Evolutionary conservation across 2,329 filamentous ascomycete genomes (phyloP).

Genomic region (Blumeriella jaapii): DNA sequence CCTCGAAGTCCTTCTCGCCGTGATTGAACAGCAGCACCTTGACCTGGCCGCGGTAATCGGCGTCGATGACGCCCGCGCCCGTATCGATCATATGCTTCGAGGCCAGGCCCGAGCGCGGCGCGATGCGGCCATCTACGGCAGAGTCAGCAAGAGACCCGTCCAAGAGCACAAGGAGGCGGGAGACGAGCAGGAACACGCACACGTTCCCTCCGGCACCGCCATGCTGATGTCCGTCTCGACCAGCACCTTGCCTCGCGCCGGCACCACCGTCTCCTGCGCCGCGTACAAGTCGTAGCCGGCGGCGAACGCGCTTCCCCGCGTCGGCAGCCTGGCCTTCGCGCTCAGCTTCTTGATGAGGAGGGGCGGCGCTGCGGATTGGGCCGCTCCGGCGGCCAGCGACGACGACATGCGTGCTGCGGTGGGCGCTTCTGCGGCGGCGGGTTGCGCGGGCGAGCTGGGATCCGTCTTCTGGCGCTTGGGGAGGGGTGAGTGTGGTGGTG

Average conservation of each 20-base stretch:
- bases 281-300: conserved; percentile 93
- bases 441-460: conserved; percentile 7
- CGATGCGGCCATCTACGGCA: conserved; percentile 75
- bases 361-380: conserved; percentile 17
- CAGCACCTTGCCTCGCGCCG: conserved; percentile 69
- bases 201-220: conserved; percentile 81
- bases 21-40: conserved; percentile 96
- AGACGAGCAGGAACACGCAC: conserved; percentile 39
- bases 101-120: conserved; percentile 82
- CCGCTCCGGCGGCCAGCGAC: conserved; percentile 13
- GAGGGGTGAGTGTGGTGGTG: conserved; percentile 21
- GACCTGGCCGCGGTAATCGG: conserved; percentile 88
- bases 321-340: conserved; percentile 67
- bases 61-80: conserved; percentile 92
- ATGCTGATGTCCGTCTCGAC: conserved; percentile 89
- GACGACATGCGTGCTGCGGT: conserved; percentile 6
- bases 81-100: conserved; percentile 94
- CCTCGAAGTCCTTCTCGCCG: conserved; percentile 64
- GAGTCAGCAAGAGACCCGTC: background rate
- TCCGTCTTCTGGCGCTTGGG: conserved; percentile 25
- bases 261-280: conserved; percentile 61
- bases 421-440: conserved; percentile 4
- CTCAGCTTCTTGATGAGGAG: conserved; percentile 71
- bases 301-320: conserved; percentile 76
- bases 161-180: conserved; percentile 1